Conservation (phyloP, 225 moss, liverwort and hornwort species). For the Straminergon stramineum region DNA sequence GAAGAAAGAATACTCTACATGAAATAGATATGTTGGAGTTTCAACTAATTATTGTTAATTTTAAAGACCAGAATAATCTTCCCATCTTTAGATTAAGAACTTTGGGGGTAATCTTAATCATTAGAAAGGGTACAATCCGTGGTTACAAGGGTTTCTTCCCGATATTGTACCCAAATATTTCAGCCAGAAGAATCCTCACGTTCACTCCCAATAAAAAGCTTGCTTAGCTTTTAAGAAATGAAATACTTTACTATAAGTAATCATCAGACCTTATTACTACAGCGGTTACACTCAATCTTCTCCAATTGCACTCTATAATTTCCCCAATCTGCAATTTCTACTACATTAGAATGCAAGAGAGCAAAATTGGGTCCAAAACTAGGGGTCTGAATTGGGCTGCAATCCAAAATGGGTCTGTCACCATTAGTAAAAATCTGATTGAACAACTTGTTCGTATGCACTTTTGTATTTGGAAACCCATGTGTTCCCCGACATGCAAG, state of each 20-base stretch:
- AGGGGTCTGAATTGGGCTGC: background rate
- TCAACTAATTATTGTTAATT: background rate
- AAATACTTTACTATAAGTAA: background rate
- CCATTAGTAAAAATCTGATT: background rate
- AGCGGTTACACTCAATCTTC: fast-evolving
- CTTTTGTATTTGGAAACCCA: background rate
- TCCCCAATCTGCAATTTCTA: background rate
- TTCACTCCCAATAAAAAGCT: background rate
- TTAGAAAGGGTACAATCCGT: background rate
- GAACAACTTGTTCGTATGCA: background rate
- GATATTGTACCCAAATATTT: background rate
- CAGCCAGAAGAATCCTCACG: background rate
- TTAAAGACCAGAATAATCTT: background rate
- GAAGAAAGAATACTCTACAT: background rate
- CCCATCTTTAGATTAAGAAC: fast-evolving
- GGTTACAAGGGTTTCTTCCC: fast-evolving
- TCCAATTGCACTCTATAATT: background rate
- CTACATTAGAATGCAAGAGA: background rate
- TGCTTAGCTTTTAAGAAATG: background rate
- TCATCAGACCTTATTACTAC: background rate
- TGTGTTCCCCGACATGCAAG: too few species aligned
- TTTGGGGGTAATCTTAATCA: background rate
- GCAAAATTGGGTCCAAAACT: background rate
- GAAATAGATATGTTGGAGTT: background rate
- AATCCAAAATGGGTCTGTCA: background rate